Conservation (phyloP, 2,329 filamentous ascomycete genomes). For the Paraphaeosphaeria minitans region DNA sequence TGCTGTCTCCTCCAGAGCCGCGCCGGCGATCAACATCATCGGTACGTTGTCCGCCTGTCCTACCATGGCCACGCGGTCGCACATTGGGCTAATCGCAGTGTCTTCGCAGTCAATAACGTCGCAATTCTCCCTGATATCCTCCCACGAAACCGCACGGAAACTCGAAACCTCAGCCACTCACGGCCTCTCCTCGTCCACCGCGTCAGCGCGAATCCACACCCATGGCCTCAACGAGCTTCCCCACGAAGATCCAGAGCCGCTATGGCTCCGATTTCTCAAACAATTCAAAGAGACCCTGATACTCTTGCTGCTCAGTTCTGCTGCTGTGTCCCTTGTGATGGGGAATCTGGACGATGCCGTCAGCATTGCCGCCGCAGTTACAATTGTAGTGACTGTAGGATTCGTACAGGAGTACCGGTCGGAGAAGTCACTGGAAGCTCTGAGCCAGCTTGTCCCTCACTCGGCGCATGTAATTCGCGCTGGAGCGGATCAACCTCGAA, state of each 20-base stretch:
- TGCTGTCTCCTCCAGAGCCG: constrained; percentile 34
- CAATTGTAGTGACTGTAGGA: constrained; percentile 93
- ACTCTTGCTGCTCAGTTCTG: constrained; percentile 85
- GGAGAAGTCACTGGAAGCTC: constrained; percentile 93
- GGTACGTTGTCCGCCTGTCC: constrained; percentile 25
- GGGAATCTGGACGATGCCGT: constrained; percentile 94
- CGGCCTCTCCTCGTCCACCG: constrained; percentile 81
- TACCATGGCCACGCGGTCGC: neutral
- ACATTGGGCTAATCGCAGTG: constrained; percentile 17
- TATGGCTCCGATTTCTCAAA: constrained; percentile 94
- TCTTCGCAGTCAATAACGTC: constrained; percentile 50
- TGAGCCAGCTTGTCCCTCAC: constrained; percentile 92
- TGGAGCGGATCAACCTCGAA: constrained; percentile 29
- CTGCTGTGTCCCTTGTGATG: constrained; percentile 84
- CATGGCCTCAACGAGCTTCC: constrained; percentile 94
- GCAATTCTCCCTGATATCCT: constrained; percentile 69
- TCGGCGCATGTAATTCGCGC: constrained; percentile 88
- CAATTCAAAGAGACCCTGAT: constrained; percentile 98
- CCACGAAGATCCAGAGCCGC: constrained; percentile 87
- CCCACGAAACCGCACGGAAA: constrained; percentile 75
- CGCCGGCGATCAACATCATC: constrained; percentile 38
- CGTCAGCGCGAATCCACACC: constrained; percentile 75
- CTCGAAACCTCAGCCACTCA: constrained; percentile 82
- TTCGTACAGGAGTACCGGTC: constrained; percentile 98
- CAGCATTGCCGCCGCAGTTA: constrained; percentile 94